A percentile compares a stretch with the other conserved stretches of the same genome.
These are phyloP conservation scores for Aureobasidium uvarum DNA, from an alignment of 2,329 filamentous ascomycete genomes.

Conservation along the genomic window DNA sequence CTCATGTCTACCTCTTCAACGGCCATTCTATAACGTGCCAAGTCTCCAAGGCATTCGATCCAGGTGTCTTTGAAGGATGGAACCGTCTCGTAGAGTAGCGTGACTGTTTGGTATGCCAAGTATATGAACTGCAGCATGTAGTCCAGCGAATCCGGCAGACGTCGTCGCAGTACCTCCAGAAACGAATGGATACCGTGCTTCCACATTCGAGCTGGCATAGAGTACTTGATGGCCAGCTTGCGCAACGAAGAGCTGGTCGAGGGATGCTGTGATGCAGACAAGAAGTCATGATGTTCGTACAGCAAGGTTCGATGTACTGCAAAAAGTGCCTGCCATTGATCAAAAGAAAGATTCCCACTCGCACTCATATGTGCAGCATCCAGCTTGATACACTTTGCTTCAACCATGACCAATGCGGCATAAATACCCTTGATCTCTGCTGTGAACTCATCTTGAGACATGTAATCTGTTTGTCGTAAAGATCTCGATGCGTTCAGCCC, in stretches of 20 bases:
- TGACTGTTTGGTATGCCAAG: constrained; percentile 85
- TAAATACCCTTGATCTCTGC: constrained; percentile 84
- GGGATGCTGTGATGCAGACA: constrained; percentile 83
- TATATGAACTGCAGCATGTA: constrained; percentile 93
- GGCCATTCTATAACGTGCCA: constrained; percentile 84
- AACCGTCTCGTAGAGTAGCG: constrained; percentile 80
- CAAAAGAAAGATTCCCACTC: constrained; percentile 51
- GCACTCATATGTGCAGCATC: constrained; percentile 61
- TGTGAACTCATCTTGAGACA: constrained; percentile 74
- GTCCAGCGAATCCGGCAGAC: constrained; percentile 73
- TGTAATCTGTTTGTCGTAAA: constrained; percentile 52
- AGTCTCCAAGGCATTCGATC: constrained; percentile 88
- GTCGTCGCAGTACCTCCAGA: constrained; percentile 58
- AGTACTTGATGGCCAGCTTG: constrained; percentile 72
- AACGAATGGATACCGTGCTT: constrained; percentile 71
- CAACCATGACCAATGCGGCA: constrained; percentile 78
- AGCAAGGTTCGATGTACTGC: constrained; percentile 69
- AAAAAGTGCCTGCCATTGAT: constrained; percentile 84
- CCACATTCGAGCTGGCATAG: constrained; percentile 95
- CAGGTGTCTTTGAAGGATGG: constrained; percentile 81
- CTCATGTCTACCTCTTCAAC: constrained; percentile 74
- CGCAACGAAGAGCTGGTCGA: constrained; percentile 67
- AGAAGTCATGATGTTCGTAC: constrained; percentile 55
- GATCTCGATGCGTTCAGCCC: not conserved
- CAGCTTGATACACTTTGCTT: constrained; percentile 82